phyloP scores from a whole-genome alignment of 176 grass and related monocot species.

The Zoysia japonica region DNA sequence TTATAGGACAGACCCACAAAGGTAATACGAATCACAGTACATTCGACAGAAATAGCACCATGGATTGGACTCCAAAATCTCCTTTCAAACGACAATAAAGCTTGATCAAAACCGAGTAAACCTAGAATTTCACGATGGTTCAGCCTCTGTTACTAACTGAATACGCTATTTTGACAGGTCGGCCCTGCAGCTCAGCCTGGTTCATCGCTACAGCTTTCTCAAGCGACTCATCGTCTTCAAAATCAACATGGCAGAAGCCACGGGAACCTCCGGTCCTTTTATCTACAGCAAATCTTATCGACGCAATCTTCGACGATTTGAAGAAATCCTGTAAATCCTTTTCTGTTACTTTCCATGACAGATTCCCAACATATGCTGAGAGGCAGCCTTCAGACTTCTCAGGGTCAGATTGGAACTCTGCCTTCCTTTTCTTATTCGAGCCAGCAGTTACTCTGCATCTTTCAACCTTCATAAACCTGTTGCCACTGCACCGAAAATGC shows the following conservation, averaged over 20 bases:
- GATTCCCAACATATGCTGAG: slow-evolving; percentile 77
- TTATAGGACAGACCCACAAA: too few species aligned
- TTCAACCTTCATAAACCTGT: slow-evolving; percentile 69
- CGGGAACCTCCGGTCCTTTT: slow-evolving; percentile 57
- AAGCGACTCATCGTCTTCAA: slow-evolving; percentile 73
- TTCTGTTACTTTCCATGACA: slow-evolving; percentile 77
- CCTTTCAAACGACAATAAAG: background rate
- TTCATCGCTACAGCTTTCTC: slow-evolving; percentile 78
- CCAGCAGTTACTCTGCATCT: slow-evolving; percentile 56
- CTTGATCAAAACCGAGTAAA: slow-evolving; percentile 8
- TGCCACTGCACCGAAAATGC: slow-evolving; percentile 39
- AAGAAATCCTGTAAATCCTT: slow-evolving; percentile 66
- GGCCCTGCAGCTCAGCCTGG: slow-evolving; percentile 61
- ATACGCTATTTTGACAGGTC: slow-evolving; percentile 81
- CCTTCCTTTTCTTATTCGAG: slow-evolving; percentile 72
- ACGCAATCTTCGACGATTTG: slow-evolving; percentile 58
- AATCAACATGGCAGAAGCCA: slow-evolving; percentile 87
- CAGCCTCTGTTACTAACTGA: slow-evolving; percentile 65
- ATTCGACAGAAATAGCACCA: background rate
- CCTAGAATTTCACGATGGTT: slow-evolving; percentile 16
- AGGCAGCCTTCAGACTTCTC: slow-evolving; percentile 79
- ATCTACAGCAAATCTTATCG: slow-evolving; percentile 70
- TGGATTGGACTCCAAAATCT: background rate
- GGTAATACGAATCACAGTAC: too few species aligned
- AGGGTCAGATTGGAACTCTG: slow-evolving; percentile 56